Evolutionary conservation across 2,329 filamentous ascomycete genomes (phyloP).

Genomic region (Aurifilum marmelostoma): DNA sequence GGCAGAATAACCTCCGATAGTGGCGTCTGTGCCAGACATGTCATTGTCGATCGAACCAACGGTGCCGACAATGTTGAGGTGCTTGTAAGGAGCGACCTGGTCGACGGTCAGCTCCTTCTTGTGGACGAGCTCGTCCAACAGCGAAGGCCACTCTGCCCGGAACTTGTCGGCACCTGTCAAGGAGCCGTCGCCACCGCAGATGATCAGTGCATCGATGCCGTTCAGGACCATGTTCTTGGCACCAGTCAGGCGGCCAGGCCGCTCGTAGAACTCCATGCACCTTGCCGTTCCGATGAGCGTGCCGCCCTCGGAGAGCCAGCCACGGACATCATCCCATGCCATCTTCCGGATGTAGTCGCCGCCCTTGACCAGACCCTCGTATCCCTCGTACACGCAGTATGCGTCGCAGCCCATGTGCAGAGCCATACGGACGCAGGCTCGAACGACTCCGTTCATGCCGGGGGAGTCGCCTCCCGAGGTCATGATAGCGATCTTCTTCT

Average conservation of each 20-base stretch:
- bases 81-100: slow-evolving; percentile 75
- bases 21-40: slow-evolving; percentile 94
- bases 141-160: slow-evolving; percentile 85
- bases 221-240: slow-evolving; percentile 93
- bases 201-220: slow-evolving; percentile 93
- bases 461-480: slow-evolving; percentile 93
- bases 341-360: slow-evolving; percentile 86
- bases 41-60: slow-evolving; percentile 99
- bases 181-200: slow-evolving; percentile 95
- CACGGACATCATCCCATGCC: slow-evolving; percentile 91
- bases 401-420: slow-evolving; percentile 82
- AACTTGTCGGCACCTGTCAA: slow-evolving; percentile 95
- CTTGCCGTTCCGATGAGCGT: slow-evolving; percentile 95
- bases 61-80: slow-evolving; percentile 94
- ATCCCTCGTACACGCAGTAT: slow-evolving; percentile 88
- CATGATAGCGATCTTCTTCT: slow-evolving; percentile 83
- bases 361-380: slow-evolving; percentile 90
- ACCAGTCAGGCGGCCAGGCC: slow-evolving; percentile 77
- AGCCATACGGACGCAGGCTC: slow-evolving; percentile 88
- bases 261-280: slow-evolving; percentile 90
- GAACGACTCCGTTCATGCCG: slow-evolving; percentile 91
- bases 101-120: slow-evolving; percentile 70
- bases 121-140: slow-evolving; percentile 82
- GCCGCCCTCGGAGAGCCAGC: slow-evolving; percentile 90
- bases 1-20: slow-evolving; percentile 95